phyloP scores from a whole-genome alignment of 768 basidiomycete species.

The Rhodocollybia butyracea region DNA sequence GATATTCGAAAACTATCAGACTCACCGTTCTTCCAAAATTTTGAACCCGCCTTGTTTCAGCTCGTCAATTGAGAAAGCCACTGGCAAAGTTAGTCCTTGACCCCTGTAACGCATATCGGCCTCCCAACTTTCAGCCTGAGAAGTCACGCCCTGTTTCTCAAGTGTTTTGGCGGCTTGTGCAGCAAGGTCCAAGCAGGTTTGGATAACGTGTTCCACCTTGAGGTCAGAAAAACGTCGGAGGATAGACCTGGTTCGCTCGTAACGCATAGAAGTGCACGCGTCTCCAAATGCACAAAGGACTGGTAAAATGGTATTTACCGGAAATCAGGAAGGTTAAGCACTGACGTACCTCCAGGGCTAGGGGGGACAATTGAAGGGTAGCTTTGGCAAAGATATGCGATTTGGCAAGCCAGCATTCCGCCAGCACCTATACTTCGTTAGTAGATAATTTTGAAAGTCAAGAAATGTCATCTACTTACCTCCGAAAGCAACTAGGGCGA shows the following conservation, averaged over 20 bases:
- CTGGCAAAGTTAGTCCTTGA: conserved; percentile 22
- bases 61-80: conserved; percentile 18
- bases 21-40: conserved; percentile 12
- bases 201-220: conserved; percentile 13
- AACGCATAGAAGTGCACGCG: conserved; percentile 23
- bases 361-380: conserved; percentile 26
- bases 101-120: conserved; percentile 26
- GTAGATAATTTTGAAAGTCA: neutral
- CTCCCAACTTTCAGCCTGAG: conserved; percentile 17
- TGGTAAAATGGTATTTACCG: neutral
- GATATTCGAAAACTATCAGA: neutral
- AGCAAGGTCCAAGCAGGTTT: conserved; percentile 13
- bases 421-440: conserved; percentile 16
- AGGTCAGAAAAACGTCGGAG: conserved; percentile 21
- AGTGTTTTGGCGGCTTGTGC: conserved; percentile 18
- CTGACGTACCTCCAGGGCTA: conserved; percentile 23
- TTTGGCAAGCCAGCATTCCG: conserved; percentile 22
- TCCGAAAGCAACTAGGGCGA: conserved; percentile 25
- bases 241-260: conserved; percentile 21
- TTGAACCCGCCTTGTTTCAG: conserved; percentile 13
- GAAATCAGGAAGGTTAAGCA: neutral
- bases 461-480: neutral
- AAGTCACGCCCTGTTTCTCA: conserved; percentile 18
- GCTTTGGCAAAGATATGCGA: conserved; percentile 20
- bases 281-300: conserved; percentile 29